Base-by-base conservation (phyloP, 345 rosid species). In the Odontarrhena argentea region DNA sequence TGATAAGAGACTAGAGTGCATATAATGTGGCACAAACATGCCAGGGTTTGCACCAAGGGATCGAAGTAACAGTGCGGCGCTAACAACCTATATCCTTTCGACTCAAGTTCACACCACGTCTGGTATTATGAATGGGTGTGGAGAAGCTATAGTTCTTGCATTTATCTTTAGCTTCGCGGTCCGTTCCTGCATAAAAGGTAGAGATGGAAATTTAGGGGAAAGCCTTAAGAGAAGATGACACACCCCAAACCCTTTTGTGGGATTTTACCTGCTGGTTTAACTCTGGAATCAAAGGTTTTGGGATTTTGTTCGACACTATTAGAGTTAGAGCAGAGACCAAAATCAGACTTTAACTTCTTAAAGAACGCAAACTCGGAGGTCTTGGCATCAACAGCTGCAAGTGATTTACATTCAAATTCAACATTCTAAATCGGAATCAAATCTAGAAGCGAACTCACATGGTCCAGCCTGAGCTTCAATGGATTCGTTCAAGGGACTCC, bases 291-390 rank as follows among this genome's bases (percentile, higher is more conserved):
- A 2, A 72, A 48, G 46, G 11, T 69, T 14, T 53, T 63, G 3
- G 74, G 60, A 25, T 34, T 76, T 48, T 48, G 46, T 7, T 66
- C 37, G 24, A 54, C 76, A 41, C 49, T 55, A 40, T 8, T 71
- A 13, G 68, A 60, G 8, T 46, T 66, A 59, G 67, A 63, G 25
- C 42, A 68, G 34, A 43, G 74, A 55, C 66, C 71, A 9, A 77
- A 76, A 41, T 58, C 55, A 24, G 79, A 83, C 77, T 86, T 86
- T 25, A 88, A 59, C 71, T 86, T 85, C 74, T 84, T 83, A 55
- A 88, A 88, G 76, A 81, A 88, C 12, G 94, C 93, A 60, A 70
- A 85, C 79, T 91, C 92, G 2, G 94, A 84, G 53, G 93, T 88
- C 71, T 86, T 88, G 6, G 97, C 83, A 41, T 74, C 82, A 76